Evolutionary conservation across 805 yeast species (phyloP).

Genomic region (Metahyphopichia silvanorum): DNA sequence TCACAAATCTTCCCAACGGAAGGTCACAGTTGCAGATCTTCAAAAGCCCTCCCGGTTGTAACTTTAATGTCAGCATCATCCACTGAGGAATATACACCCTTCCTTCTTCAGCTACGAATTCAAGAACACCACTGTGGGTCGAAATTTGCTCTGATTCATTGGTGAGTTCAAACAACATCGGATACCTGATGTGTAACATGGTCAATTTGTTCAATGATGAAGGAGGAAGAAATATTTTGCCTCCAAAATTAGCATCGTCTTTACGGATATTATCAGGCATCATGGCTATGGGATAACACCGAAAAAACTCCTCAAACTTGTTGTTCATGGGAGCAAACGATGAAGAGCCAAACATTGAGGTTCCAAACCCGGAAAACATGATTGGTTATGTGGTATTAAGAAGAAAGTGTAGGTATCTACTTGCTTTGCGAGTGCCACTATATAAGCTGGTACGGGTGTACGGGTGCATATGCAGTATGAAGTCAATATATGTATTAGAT

Average conservation of each 20-base stretch:
- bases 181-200: constrained; percentile 88
- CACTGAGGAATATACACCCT: constrained; percentile 92
- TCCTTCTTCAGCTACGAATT: constrained; percentile 97
- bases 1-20: constrained; percentile 84
- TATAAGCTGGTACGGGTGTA: too few relatives aligned
- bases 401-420: neutral
- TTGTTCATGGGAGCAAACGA: constrained; percentile 28
- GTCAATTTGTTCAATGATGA: constrained; percentile 86
- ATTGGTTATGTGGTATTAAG: neutral
- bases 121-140: constrained; percentile 93
- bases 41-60: constrained; percentile 78
- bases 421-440: constrained; percentile 1
- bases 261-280: constrained; percentile 74
- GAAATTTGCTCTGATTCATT: constrained; percentile 57
- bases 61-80: constrained; percentile 81
- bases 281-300: constrained; percentile 90
- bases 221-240: constrained; percentile 92
- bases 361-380: constrained; percentile 45
- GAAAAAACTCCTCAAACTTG: constrained; percentile 77
- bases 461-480: too few relatives aligned
- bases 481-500: too few relatives aligned
- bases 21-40: constrained; percentile 74
- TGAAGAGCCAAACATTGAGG: constrained; percentile 33
- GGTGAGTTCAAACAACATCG: constrained; percentile 84
- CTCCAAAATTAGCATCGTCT: constrained; percentile 86